Evolutionary conservation across 768 basidiomycete species (phyloP), one percentile per base, ranked within the genome.

Genomic region (Cystofilobasidium ferigula): DNA sequence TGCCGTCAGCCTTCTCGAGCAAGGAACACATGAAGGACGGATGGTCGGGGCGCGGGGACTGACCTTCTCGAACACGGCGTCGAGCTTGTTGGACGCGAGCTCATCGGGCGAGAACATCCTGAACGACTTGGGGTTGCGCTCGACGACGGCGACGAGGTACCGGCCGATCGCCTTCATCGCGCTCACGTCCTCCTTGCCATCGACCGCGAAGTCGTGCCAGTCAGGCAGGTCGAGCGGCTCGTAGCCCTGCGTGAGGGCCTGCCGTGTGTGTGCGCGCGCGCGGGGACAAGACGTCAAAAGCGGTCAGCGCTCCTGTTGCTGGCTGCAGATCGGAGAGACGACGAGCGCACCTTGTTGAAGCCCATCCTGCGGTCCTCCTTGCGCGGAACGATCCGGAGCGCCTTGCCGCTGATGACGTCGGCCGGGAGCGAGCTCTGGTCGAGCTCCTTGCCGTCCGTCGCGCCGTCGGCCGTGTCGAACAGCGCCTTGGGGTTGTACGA

Each of bases 91-190:
- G 45, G 86, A 88, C 14, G 86, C 83, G 1, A 91, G 79, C 74
- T 68, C 67, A 70, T 95, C 91, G 0, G 91, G 91, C 26, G 86
- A 89, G 78, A 93, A 93, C 66, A 94, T 88, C 43, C 91, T 82
- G 81, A 92, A 92, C 0, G 81, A 79, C 24, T 76, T 80, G 1
- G 86, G 87, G 74, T 95, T 91, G 61, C 84, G 85, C 63, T 14
- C 20, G 67, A 57, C 42, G 32, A 57, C 54, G 26, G 56, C 85
- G 84, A 78, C 73, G 47, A 79, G 71, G 69, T 77, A 79, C 18
- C 57, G 67, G 24, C 74, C 77, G 56, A 78, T 72, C 7, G 80
- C 79, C 73, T 87, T 85, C 88, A 90, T 90, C 71, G 86, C 86
- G 69, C 86, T 88, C 53, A 82, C 81, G 28, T 62, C 65, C 64